Percentiles rank a stretch among this genome's conserved stretches.
These are phyloP conservation scores for Zanthoxylum bungeanum DNA, from an alignment of 345 rosid genomes.

Conservation along the genomic window DNA sequence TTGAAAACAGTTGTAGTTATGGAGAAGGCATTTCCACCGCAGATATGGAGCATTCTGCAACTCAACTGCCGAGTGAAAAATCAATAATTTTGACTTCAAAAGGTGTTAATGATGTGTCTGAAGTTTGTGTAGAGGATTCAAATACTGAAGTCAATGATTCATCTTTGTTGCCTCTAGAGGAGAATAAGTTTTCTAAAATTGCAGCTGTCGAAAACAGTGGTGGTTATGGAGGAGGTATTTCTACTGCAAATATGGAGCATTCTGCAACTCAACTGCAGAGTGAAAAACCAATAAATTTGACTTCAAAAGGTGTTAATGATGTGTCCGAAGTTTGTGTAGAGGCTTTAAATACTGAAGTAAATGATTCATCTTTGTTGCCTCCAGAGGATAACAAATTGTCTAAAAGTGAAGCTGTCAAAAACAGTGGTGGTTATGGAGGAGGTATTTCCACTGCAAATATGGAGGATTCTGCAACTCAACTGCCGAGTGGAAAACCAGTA, in stretches of 20 bases:
- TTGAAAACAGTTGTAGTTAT: slow-evolving; percentile 11
- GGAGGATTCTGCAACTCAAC: slow-evolving; percentile 21
- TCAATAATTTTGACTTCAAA: slow-evolving; percentile 21
- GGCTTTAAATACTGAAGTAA: slow-evolving; percentile 1
- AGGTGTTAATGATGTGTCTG: slow-evolving; percentile 20
- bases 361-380: slow-evolving; percentile 25
- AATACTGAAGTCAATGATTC: slow-evolving; percentile 11
- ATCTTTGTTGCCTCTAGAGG: slow-evolving; percentile 26
- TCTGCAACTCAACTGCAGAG: slow-evolving; percentile 21
- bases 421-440: slow-evolving; percentile 11
- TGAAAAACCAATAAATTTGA: slow-evolving; percentile 19
- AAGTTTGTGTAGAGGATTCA: slow-evolving; percentile 10
- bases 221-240: slow-evolving; percentile 14
- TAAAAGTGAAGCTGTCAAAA: slow-evolving; percentile 24
- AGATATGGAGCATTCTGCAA: slow-evolving; percentile 16
- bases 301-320: slow-evolving; percentile 21
- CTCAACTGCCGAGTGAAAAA: slow-evolving; percentile 19
- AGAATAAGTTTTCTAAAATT: slow-evolving; percentile 21
- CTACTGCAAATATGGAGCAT: slow-evolving; percentile 9
- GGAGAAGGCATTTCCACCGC: slow-evolving; percentile 18
- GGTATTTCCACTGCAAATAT: slow-evolving; percentile 12
- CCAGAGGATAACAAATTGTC: slow-evolving; percentile 23
- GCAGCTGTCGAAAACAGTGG: slow-evolving; percentile 20
- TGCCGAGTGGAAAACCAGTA: slow-evolving; percentile 17
- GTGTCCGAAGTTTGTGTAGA: slow-evolving; percentile 19